Percentiles rank a stretch among this genome's conserved stretches.
These are phyloP conservation scores for Alternaria tenuissima DNA, from an alignment of 2,329 filamentous ascomycete species.

Conservation along the genomic window DNA sequence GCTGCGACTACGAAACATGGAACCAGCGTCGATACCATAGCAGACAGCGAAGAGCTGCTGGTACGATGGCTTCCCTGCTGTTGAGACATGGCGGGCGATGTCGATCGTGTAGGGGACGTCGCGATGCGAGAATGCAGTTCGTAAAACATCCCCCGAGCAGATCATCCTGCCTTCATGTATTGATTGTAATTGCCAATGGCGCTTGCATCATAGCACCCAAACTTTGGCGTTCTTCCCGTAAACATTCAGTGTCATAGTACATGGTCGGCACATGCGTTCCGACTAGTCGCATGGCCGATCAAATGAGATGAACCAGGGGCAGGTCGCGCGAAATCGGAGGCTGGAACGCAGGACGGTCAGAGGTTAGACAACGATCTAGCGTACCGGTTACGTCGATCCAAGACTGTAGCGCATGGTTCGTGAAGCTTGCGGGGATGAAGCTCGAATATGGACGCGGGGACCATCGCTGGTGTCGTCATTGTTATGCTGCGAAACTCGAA, in stretches of 20 bases:
- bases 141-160: not conserved
- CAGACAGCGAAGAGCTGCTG: slow-evolving; percentile 51
- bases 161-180: slow-evolving; percentile 4
- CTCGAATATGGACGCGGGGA: not conserved
- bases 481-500: not conserved
- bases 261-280: slow-evolving; percentile 8
- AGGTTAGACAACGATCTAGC: not conserved
- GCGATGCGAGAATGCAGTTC: not conserved
- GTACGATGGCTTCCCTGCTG: slow-evolving; percentile 4
- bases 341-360: not conserved
- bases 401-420: slow-evolving; percentile 2
- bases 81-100: slow-evolving; percentile 2
- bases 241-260: slow-evolving; percentile 7
- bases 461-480: slow-evolving; percentile 9
- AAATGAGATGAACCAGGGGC: not conserved
- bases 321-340: slow-evolving; percentile 2
- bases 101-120: not conserved
- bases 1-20: slow-evolving; percentile 39
- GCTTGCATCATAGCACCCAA: slow-evolving; percentile 10
- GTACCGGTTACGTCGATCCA: slow-evolving; percentile 6
- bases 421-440: slow-evolving; percentile 5
- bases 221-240: not conserved
- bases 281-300: slow-evolving; percentile 7
- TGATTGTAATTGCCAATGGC: not conserved
- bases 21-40: slow-evolving; percentile 46